Percentiles rank a stretch among this genome's conserved stretches.
Conservation (phyloP, 208 protist species). For the Porcisia deanei region DNA sequence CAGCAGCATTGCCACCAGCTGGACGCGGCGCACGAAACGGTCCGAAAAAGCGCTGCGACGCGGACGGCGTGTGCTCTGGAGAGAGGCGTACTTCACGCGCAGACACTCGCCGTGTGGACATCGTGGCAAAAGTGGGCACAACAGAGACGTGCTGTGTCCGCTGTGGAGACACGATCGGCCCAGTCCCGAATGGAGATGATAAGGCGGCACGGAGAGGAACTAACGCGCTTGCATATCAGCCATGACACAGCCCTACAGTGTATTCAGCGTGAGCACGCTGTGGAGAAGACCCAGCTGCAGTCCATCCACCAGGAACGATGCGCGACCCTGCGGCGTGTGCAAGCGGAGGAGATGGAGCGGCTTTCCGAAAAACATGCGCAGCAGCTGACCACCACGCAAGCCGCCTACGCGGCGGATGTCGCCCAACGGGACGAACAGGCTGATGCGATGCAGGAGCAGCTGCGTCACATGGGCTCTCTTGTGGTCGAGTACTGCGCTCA, state of each 20-base stretch:
- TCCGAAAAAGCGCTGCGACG: background rate
- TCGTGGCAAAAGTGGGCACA: constrained; percentile 13
- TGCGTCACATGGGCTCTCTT: constrained; percentile 22
- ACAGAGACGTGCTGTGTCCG: background rate
- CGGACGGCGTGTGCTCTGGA: constrained; percentile 15
- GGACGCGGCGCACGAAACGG: background rate
- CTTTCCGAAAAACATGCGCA: constrained; percentile 8
- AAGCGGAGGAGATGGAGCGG: constrained; percentile 14
- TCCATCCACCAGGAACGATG: constrained; percentile 28
- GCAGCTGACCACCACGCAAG: constrained; percentile 4
- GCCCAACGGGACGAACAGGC: constrained; percentile 1
- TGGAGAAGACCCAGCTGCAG: constrained; percentile 24
- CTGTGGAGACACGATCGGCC: background rate
- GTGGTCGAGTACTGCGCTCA: constrained; percentile 56
- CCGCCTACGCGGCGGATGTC: constrained; percentile 2
- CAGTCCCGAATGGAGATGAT: background rate
- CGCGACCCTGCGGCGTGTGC: constrained; percentile 12
- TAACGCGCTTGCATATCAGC: constrained; percentile 5
- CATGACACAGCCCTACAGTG: constrained; percentile 10
- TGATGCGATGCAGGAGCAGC: constrained; percentile 1
- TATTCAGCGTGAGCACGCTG: constrained; percentile 10
- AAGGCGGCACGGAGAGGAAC: constrained; percentile 12
- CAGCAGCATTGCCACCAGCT: constrained; percentile 25
- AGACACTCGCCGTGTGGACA: constrained; percentile 5
- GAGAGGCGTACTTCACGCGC: constrained; percentile 10